Percentiles rank a stretch among this genome's conserved stretches.
These are phyloP conservation scores for Asparagopsis taxiformis DNA, from an alignment of 31 red algal genomes.

Conservation along the genomic window DNA sequence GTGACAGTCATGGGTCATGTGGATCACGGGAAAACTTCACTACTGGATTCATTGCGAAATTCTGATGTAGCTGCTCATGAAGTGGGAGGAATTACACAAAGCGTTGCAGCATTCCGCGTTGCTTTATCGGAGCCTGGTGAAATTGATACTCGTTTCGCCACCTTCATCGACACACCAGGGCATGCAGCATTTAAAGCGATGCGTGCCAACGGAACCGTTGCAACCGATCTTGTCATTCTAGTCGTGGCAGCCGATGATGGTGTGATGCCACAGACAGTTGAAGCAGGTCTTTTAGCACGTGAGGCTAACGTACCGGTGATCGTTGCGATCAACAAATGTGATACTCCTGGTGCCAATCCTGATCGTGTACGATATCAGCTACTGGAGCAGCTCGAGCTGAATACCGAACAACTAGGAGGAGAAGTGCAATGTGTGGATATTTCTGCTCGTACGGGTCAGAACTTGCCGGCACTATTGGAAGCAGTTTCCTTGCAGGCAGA, in stretches of 20 bases:
- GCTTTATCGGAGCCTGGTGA: background rate
- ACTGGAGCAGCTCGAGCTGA: constrained; percentile 45
- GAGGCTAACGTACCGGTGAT: constrained; percentile 69
- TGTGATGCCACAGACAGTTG: constrained; percentile 91
- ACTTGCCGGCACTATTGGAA: constrained; percentile 69
- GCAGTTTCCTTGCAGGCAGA: constrained; percentile 79
- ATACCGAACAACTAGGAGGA: constrained; percentile 83
- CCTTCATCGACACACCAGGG: constrained; percentile 95
- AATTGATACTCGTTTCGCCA: constrained; percentile 7
- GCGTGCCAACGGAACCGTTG: constrained; percentile 74
- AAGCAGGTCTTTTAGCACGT: constrained; percentile 62
- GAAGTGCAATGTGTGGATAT: constrained; percentile 80
- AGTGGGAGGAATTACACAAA: constrained; percentile 96
- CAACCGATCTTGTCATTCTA: constrained; percentile 84
- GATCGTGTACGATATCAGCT: constrained; percentile 56
- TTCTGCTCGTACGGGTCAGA: constrained; percentile 70
- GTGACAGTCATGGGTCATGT: constrained; percentile 98
- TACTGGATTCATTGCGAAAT: constrained; percentile 82
- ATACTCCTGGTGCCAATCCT: constrained; percentile 52
- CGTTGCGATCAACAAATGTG: constrained; percentile 95
- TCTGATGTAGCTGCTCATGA: constrained; percentile 67
- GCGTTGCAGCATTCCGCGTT: constrained; percentile 82
- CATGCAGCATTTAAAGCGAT: constrained; percentile 92
- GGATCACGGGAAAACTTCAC: constrained; percentile 97
- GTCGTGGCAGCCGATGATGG: constrained; percentile 98